These are phyloP conservation scores for Fusarium sp. DNA, from an alignment of 2,329 filamentous ascomycete genomes.

Conservation along the genomic window DNA sequence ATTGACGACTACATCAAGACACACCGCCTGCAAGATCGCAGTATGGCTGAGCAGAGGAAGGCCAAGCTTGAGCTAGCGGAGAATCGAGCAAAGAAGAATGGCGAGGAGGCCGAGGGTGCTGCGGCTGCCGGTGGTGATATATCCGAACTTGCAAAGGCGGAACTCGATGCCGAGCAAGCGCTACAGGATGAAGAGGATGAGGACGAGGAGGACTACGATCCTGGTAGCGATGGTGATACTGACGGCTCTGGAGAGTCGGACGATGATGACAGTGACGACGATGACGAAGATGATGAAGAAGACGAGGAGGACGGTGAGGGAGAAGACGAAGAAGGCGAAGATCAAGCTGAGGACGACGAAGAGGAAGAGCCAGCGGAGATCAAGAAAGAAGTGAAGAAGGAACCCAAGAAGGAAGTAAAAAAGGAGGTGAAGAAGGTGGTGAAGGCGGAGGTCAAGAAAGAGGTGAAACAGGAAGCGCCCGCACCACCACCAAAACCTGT, in stretches of 20 bases:
- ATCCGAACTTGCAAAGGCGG: constrained; percentile 65
- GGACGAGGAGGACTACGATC: constrained; percentile 76
- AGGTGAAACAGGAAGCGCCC: constrained; percentile 19
- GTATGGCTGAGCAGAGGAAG: constrained; percentile 76
- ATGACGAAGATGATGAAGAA: constrained; percentile 54
- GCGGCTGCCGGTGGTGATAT: constrained; percentile 55
- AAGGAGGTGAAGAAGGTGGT: not conserved
- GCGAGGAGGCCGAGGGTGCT: constrained; percentile 57
- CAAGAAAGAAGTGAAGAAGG: constrained; percentile 35
- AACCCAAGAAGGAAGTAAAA: constrained; percentile 13
- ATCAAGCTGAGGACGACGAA: constrained; percentile 37
- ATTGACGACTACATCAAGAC: constrained; percentile 75
- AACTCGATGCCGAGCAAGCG: constrained; percentile 65
- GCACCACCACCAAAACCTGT: constrained; percentile 18
- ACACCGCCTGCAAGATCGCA: constrained; percentile 73
- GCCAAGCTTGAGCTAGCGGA: constrained; percentile 73
- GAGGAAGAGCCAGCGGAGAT: constrained; percentile 45
- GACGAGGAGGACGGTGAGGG: constrained; percentile 48
- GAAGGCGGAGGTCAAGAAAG: not conserved
- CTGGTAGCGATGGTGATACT: constrained; percentile 71
- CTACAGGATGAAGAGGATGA: constrained; percentile 73
- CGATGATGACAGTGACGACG: constrained; percentile 61
- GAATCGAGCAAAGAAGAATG: constrained; percentile 65
- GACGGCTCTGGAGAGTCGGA: constrained; percentile 70
- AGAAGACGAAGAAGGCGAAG: constrained; percentile 40